Evolutionary conservation across 345 rosid genomes (phyloP).

Genomic region (Populus ilicifolia): DNA sequence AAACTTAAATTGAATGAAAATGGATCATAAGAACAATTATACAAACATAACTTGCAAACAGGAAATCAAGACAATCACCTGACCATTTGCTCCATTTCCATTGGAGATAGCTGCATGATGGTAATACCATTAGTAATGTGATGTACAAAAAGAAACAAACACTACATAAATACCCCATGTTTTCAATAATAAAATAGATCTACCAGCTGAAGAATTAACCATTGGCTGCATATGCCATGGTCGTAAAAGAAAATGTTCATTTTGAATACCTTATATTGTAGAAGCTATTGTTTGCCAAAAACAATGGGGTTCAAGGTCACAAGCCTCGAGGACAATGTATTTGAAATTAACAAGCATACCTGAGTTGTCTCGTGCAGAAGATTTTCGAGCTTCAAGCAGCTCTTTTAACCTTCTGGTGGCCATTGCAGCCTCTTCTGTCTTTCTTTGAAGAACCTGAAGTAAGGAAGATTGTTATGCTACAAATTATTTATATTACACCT

Average conservation of each 20-base stretch:
- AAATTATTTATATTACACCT: constrained; percentile 1
- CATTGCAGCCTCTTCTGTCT: constrained; percentile 98
- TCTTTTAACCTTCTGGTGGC: constrained; percentile 97
- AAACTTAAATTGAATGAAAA: constrained; percentile 11
- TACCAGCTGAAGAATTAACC: constrained; percentile 1
- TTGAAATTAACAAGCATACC: constrained; percentile 33
- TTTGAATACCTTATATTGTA: constrained; percentile 2
- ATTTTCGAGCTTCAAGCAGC: constrained; percentile 93
- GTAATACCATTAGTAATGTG: constrained; percentile 30
- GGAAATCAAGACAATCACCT: constrained; percentile 42
- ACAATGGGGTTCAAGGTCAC: constrained; percentile 2
- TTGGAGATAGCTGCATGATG: constrained; percentile 59
- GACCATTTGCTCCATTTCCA: constrained; percentile 76
- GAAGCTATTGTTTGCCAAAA: not conserved
- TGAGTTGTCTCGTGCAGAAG: constrained; percentile 69
- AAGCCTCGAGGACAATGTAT: not conserved
- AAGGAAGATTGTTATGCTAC: constrained; percentile 4
- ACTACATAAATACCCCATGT: not conserved
- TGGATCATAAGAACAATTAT: constrained; percentile 1
- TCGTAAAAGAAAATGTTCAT: not conserved
- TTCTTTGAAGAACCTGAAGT: constrained; percentile 92
- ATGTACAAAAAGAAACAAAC: constrained; percentile 1
- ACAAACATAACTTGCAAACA: not conserved
- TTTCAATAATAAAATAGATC: constrained; percentile 11
- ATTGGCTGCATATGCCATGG: not conserved